Evolutionary conservation across 139 green algal species (phyloP).

Genomic region (Closterium sp.): DNA sequence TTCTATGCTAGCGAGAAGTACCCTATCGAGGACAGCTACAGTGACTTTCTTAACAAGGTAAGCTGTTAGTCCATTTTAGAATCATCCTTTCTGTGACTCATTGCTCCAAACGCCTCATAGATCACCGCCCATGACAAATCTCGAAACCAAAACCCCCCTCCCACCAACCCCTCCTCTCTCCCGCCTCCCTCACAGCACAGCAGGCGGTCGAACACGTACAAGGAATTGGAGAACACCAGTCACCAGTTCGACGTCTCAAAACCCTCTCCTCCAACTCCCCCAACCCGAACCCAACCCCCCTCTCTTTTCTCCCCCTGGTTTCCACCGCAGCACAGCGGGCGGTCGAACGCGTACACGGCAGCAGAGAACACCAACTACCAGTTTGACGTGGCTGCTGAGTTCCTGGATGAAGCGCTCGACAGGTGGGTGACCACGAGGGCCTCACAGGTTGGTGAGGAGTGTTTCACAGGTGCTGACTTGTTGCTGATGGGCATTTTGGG

Average conservation of each 20-base stretch:
- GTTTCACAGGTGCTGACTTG: too few species aligned
- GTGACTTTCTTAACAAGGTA: conserved; percentile 64
- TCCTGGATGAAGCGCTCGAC: too few species aligned
- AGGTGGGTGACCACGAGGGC: too few species aligned
- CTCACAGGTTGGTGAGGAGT: too few species aligned
- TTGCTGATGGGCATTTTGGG: too few species aligned
- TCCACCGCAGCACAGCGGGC: conserved; percentile 62
- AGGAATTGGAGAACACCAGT: too few species aligned
- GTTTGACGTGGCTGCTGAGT: conserved; percentile 58
- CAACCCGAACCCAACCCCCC: background rate
- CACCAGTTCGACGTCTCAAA: too few species aligned
- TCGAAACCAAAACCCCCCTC: background rate
- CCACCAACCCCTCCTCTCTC: background rate
- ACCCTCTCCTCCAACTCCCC: too few species aligned
- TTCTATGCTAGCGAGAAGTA: conserved; percentile 86
- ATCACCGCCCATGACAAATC: too few species aligned
- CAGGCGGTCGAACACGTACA: conserved; percentile 81
- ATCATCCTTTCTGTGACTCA: conserved; percentile 71
- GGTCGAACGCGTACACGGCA: conserved; percentile 45
- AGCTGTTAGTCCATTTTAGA: too few species aligned
- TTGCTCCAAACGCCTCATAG: conserved; percentile 45
- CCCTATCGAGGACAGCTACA: conserved; percentile 73
- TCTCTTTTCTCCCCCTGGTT: background rate
- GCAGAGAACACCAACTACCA: conserved; percentile 86
- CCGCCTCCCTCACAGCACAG: background rate